Base-by-base conservation (phyloP, 2,329 filamentous ascomycete genomes). In the Nigrospora oryzae region DNA sequence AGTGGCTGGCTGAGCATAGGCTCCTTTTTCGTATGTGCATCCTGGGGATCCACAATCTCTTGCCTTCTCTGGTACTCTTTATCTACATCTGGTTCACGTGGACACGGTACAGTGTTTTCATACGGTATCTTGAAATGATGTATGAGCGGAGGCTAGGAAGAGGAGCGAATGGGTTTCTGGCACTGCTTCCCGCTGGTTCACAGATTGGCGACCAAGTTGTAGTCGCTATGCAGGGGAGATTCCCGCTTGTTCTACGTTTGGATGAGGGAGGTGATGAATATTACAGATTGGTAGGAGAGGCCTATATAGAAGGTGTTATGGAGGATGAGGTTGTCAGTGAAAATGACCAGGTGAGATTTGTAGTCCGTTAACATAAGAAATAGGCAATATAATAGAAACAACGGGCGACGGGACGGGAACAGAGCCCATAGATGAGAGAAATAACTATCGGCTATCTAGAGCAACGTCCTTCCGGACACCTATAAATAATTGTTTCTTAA, bases 291-390 rank as follows among this genome's bases (percentile, higher is more conserved):
- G 43, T 45, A 14, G 43, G 43, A 11, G 43, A 45, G 32, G 43
- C 43, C 2, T 45, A 40, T 15, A 37, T 40, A 12, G 31, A 45
- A 16, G 43, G 43, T 13, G 38, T 40, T 14, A 45, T 45, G 43
- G 16, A 45, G n/a, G 43, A 37, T 2, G 43, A 45, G 30, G 38
- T 37, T 12, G 40, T 42, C 13, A 10, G 33, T 32, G 31, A 42
- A 14, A 28, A 7, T 28, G 23, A 10, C 23, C 23, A 28, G 23
- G 23, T 28, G 8, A 28, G 23, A 28, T 28, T 28, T 28, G 7
- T 28, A 28, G 23, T 28, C 23, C 23, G 23, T 28, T 28, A 10
- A 28, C 5, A 28, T 28, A 28, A 28, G 23, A 28, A 28, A 7
- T 7, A 10, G 23, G 23, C 23, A 4, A 28, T 28, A n/a, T 28